phyloP scores from a whole-genome alignment of 768 basidiomycete species.

The Podaxis carcinomalis region DNA sequence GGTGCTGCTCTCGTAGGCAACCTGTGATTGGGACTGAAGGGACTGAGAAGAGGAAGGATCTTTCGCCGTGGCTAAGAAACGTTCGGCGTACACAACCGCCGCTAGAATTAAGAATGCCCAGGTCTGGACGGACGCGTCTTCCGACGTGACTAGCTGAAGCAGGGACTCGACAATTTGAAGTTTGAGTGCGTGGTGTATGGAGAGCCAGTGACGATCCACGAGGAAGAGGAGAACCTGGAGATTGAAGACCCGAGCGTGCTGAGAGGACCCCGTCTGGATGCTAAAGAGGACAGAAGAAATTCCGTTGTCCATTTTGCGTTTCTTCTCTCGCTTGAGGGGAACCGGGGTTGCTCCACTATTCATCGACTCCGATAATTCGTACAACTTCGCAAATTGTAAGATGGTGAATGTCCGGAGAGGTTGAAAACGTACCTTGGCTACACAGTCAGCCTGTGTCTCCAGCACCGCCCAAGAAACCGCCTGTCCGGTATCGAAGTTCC shows the following conservation, averaged over 20 bases:
- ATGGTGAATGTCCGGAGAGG: not conserved
- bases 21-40: constrained; percentile 8
- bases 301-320: constrained; percentile 54
- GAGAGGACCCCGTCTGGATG: constrained; percentile 32
- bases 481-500: constrained; percentile 64
- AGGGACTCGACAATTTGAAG: constrained; percentile 52
- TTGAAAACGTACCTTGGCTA: constrained; percentile 48
- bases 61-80: constrained; percentile 16
- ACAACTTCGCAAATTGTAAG: constrained; percentile 41
- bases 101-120: constrained; percentile 86
- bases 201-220: constrained; percentile 71
- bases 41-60: constrained; percentile 3
- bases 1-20: constrained; percentile 25
- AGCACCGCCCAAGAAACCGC: constrained; percentile 77
- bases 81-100: constrained; percentile 57
- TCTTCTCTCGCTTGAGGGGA: constrained; percentile 37
- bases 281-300: constrained; percentile 49
- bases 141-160: constrained; percentile 55
- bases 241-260: constrained; percentile 38
- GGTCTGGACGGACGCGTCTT: constrained; percentile 65
- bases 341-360: constrained; percentile 24
- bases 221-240: constrained; percentile 84
- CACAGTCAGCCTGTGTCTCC: constrained; percentile 78
- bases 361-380: constrained; percentile 56
- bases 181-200: constrained; percentile 56